Base-by-base conservation (phyloP, 2,329 filamentous ascomycete genomes). In the Capronia americana region DNA sequence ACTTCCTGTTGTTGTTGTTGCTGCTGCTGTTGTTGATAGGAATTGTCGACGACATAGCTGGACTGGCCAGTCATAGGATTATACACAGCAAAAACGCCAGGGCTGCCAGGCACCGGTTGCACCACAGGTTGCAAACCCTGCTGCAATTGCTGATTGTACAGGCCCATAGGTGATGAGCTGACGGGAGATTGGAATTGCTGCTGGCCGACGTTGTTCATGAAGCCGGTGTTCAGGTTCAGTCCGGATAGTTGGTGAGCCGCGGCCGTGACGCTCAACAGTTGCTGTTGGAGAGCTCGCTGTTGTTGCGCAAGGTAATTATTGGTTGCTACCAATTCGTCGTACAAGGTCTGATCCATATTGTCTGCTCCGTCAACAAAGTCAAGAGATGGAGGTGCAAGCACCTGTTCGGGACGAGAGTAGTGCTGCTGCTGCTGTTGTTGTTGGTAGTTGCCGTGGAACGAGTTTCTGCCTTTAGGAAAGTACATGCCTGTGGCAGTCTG, bases 261-360 rank as follows among this genome's bases (percentile, higher is more conserved):
- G 60, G 89, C 88, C 74, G 94, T 95, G 26, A 97, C 88, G 71
- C 83, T 91, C 72, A 92, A 87, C 71, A 98, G 86, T 81, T 98
- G 93, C 81, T 97, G 93, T 80, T 98, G 93, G 60, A 98, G 87
- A 70, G 92, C 90, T 81, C 97, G 93, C 80, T 98, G 94, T 80
- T 97, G 93, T 76, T 97, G 92, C 48, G 93, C 92, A 58, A 99
- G 86, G 76, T 96, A 96, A 77, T 95, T 82, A 78, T 97, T 97
- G 74, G 93, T 96, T 64, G 92, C 91, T 75, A 97, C 87, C 70
- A 98, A 84, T 79, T 97, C 92, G 61, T 93, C 92, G 72, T 97
- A 95, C 61, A 96, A 79, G 68, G 87, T 90, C 60, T 93, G 92
- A 74, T 98, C 95, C 81, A 96, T 91, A 72, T 89, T 85, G 68